Conservation (phyloP, 768 basidiomycete genomes). For the Rhizopogon vesiculosus region DNA sequence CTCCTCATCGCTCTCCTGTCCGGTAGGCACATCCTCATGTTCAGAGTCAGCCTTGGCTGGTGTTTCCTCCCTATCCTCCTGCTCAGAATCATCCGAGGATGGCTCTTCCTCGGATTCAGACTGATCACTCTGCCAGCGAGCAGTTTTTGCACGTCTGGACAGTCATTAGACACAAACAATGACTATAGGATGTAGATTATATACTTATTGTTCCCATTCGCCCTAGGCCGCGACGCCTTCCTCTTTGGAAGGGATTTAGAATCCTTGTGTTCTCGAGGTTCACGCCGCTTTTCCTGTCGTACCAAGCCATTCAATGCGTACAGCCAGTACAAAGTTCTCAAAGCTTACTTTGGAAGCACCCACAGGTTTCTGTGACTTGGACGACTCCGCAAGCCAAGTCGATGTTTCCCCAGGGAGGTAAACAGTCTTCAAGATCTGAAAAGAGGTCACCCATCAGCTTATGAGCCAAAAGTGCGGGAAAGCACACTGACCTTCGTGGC, state of each 20-base stretch:
- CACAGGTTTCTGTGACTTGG: slow-evolving; percentile 32
- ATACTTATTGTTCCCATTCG: slow-evolving; percentile 23
- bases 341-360: slow-evolving; percentile 22
- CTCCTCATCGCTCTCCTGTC: slow-evolving; percentile 22
- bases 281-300: slow-evolving; percentile 33
- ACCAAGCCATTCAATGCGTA: not conserved
- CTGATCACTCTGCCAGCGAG: slow-evolving; percentile 28
- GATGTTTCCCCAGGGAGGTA: slow-evolving; percentile 63
- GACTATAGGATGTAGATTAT: slow-evolving; percentile 1
- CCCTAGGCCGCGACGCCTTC: slow-evolving; percentile 36
- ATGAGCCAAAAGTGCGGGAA: not conserved
- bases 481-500: slow-evolving; percentile 48
- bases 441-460: not conserved
- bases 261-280: slow-evolving; percentile 40
- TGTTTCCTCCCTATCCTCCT: slow-evolving; percentile 38
- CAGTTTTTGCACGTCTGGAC: slow-evolving; percentile 22
- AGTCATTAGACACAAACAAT: slow-evolving; percentile 6
- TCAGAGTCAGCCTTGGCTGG: slow-evolving; percentile 31
- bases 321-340: not conserved
- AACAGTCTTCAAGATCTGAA: slow-evolving; percentile 59
- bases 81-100: slow-evolving; percentile 18
- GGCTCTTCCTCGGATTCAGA: slow-evolving; percentile 25
- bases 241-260: slow-evolving; percentile 51
- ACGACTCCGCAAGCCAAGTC: slow-evolving; percentile 51
- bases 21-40: slow-evolving; percentile 32